phyloP scores from a whole-genome alignment of 805 yeast species.

The Zygosaccharomyces siamensis region DNA sequence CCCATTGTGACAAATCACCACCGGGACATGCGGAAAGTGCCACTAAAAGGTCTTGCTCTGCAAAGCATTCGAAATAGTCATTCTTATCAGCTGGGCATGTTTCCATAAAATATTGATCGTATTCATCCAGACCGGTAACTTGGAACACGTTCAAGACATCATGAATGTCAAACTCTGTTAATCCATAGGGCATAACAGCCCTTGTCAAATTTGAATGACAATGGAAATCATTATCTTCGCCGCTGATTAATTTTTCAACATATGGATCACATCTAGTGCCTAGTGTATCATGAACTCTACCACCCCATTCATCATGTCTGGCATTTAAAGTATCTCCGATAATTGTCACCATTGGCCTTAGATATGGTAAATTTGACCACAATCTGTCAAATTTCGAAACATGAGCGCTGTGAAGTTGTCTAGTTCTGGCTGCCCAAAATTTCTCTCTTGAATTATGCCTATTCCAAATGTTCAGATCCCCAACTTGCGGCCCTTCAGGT shows the following conservation, averaged over 20 bases:
- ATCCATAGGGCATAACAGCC: conserved; percentile 54
- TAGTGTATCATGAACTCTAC: conserved; percentile 58
- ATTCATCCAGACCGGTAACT: conserved; percentile 59
- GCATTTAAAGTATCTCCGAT: conserved; percentile 57
- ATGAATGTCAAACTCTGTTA: conserved; percentile 62
- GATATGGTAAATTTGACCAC: conserved; percentile 63
- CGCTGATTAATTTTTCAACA: conserved; percentile 57
- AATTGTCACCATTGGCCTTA: conserved; percentile 60
- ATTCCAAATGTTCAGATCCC: conserved; percentile 65
- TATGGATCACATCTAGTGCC: conserved; percentile 71
- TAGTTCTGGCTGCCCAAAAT: conserved; percentile 65
- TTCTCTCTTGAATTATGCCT: conserved; percentile 56
- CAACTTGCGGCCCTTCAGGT: conserved; percentile 68
- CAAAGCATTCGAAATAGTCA: conserved; percentile 63
- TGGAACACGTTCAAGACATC: conserved; percentile 68
- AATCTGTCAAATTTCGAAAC: conserved; percentile 56
- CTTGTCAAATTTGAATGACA: conserved; percentile 62
- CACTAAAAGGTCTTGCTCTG: conserved; percentile 58
- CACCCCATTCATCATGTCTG: conserved; percentile 60
- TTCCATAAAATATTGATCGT: conserved; percentile 67
- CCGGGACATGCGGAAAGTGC: conserved; percentile 69
- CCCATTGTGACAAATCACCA: conserved; percentile 64
- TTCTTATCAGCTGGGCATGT: conserved; percentile 57
- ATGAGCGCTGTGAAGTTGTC: conserved; percentile 53
- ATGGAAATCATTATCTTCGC: conserved; percentile 61